Evolutionary conservation across 2,329 filamentous ascomycete genomes (phyloP), one percentile per base, ranked within the genome.

Genomic region (Pezicula rhizophila): DNA sequence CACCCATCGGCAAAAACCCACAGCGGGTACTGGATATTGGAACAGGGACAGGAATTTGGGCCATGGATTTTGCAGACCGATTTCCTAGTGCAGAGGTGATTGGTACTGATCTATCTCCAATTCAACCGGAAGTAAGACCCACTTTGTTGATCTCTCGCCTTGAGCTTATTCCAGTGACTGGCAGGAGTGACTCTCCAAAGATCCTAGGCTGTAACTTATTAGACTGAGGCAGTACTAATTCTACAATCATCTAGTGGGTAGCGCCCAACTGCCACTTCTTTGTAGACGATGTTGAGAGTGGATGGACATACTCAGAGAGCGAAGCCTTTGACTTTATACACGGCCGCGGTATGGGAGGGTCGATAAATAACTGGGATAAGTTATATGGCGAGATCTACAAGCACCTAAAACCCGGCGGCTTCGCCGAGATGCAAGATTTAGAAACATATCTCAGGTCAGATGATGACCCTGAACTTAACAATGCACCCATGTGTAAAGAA

Each of bases 21-120:
- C 62, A 47, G 59, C 66, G 12, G 60, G 47, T 53, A 3, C 43
- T 54, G 14, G 54, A 54, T 45, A 51, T 54, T 28, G 68, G 68
- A 20, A 70, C 68, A 0, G 69, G 68, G 7, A 67, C 65, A 2
- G 68, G 68, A 2, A 64, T 67, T 25, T 70, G 68, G 68, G 62
- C 66, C 10, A 65, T 70, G 18, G 48, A 50, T 12, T 35, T 47
- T 8, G 52, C 52, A 18, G 38, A 48, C 23, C 46, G 56, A 33
- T 56, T 48, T 26, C 53, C 52, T 10, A 46, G 48, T 8, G 44
- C 53, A 5, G 39, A 47, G 33, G 52, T 55, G 11, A 48, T 50
- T 43, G 55, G 55, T 14, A 57, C 52, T 25, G 55, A 57, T 34
- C 39, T 56, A 26, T 52, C 49, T 20, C 55, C 49, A 20, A 57